Percentiles rank a stretch among this genome's conserved stretches.
Conservation (phyloP, 192 early-diverging fungal genomes). For the Podochytrium sp. region DNA sequence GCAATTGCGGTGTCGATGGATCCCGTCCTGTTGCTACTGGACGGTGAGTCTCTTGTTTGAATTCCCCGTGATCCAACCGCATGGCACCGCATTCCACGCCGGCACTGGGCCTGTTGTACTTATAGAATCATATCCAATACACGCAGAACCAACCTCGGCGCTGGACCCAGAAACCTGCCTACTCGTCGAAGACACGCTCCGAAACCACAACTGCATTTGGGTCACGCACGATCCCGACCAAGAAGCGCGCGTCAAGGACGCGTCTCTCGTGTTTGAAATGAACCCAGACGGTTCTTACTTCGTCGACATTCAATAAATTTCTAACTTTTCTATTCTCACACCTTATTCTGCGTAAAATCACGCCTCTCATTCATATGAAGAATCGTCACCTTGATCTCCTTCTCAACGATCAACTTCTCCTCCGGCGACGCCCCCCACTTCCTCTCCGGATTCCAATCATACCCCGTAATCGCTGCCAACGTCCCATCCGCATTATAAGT, state of each 20-base stretch:
- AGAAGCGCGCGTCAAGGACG: constrained; percentile 13
- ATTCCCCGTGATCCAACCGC: background rate
- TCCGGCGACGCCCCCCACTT: background rate
- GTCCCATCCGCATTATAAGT: constrained; percentile 8
- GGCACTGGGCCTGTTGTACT: background rate
- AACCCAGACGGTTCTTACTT: background rate
- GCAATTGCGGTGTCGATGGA: constrained; percentile 79
- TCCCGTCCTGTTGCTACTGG: constrained; percentile 77
- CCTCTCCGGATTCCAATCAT: background rate
- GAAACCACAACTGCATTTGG: constrained; percentile 63
- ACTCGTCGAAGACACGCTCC: constrained; percentile 75
- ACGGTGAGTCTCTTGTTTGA: constrained; percentile 50
- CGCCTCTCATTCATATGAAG: background rate
- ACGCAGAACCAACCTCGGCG: constrained; percentile 81
- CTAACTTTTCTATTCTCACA: no score
- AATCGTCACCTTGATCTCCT: background rate
- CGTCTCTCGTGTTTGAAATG: background rate
- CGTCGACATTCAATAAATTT: background rate
- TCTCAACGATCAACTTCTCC: background rate
- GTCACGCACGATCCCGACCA: constrained; percentile 70
- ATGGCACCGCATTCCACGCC: background rate
- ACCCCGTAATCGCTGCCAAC: background rate
- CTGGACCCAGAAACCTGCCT: constrained; percentile 72
- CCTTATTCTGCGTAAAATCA: background rate
- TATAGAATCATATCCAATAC: background rate